Evolutionary conservation across 2,329 filamentous ascomycete genomes (phyloP).

Genomic region (Talaromyces marneffei): DNA sequence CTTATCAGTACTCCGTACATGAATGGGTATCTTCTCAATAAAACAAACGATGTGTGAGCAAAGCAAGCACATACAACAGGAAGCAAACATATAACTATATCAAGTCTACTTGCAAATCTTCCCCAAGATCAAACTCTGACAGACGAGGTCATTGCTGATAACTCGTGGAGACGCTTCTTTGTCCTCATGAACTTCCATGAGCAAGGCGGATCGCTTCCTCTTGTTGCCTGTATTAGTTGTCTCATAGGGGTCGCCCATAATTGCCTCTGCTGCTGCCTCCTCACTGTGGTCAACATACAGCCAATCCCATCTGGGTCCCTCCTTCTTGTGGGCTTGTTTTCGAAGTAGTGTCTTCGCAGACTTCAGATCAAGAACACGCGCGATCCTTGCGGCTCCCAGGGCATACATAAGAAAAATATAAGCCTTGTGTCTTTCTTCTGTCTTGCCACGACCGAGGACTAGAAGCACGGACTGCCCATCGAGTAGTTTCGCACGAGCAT

Average conservation of each 20-base stretch:
- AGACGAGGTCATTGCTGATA: slow-evolving; percentile 77
- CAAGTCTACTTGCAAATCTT: slow-evolving; percentile 59
- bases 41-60: not conserved
- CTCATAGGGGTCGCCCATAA: slow-evolving; percentile 28
- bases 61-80: not conserved
- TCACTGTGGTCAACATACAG: slow-evolving; percentile 68
- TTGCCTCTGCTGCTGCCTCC: slow-evolving; percentile 48
- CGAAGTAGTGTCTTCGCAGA: slow-evolving; percentile 58
- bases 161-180: slow-evolving; percentile 50
- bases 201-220: slow-evolving; percentile 40
- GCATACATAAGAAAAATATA: slow-evolving; percentile 78
- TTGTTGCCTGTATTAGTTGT: slow-evolving; percentile 23
- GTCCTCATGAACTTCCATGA: slow-evolving; percentile 20
- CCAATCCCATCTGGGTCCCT: slow-evolving; percentile 59
- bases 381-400: slow-evolving; percentile 64
- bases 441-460: slow-evolving; percentile 59
- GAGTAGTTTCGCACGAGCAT: slow-evolving; percentile 58
- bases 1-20: not conserved
- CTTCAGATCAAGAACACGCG: slow-evolving; percentile 58
- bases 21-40: slow-evolving; percentile 4
- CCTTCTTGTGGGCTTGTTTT: slow-evolving; percentile 38
- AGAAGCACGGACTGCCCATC: slow-evolving; percentile 63
- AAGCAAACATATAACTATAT: not conserved
- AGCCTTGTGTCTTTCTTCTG: slow-evolving; percentile 60
- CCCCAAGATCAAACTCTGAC: slow-evolving; percentile 87